Conservation (phyloP, 805 yeast genomes). For the Pichia heedii region DNA sequence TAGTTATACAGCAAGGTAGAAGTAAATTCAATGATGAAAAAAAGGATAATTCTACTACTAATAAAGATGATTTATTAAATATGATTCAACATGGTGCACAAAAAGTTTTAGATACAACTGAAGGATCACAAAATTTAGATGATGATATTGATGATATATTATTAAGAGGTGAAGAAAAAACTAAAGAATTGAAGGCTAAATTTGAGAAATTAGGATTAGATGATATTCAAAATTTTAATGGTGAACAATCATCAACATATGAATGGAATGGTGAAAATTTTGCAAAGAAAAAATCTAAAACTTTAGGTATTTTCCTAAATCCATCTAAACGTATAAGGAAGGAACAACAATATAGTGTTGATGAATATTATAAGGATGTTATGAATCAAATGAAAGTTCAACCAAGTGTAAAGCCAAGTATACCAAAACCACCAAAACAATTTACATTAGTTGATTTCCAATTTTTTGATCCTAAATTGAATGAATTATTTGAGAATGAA, state of each 20-base stretch:
- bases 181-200: constrained; percentile 68
- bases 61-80: constrained; percentile 77
- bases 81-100: constrained; percentile 98
- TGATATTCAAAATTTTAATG: constrained; percentile 85
- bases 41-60: constrained; percentile 27
- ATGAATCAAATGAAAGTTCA: constrained; percentile 28
- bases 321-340: constrained; percentile 70
- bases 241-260: constrained; percentile 68
- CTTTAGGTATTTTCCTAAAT: constrained; percentile 53
- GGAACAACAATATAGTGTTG: constrained; percentile 70
- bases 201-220: constrained; percentile 84
- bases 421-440: constrained; percentile 54
- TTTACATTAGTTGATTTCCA: constrained; percentile 65
- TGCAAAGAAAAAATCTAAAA: constrained; percentile 49
- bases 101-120: constrained; percentile 55
- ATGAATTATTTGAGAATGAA: constrained; percentile 50
- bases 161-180: constrained; percentile 71
- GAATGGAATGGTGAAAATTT: constrained; percentile 94
- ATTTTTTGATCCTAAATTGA: constrained; percentile 51
- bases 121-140: constrained; percentile 26
- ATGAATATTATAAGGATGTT: constrained; percentile 67
- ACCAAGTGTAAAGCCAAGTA: constrained; percentile 32
- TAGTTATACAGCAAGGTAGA: constrained; percentile 92
- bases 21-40: constrained; percentile 30
- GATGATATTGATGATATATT: constrained; percentile 60